These are phyloP conservation scores for Termitomyces sp. DNA, from an alignment of 1,284 basidiomycete genomes.

Conservation along the genomic window DNA sequence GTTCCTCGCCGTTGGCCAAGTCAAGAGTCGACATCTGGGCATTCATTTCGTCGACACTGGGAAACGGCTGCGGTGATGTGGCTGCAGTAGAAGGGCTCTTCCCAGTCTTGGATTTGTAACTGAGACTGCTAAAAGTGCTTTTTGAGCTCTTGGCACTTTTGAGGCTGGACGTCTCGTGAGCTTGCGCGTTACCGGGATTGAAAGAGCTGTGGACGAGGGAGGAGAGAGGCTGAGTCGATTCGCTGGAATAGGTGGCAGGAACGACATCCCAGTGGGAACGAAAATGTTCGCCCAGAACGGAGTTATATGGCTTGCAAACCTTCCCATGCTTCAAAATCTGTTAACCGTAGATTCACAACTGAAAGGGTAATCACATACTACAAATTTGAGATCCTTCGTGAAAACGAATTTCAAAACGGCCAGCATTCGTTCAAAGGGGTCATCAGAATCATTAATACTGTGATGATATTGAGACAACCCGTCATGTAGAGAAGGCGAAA, in stretches of 20 bases:
- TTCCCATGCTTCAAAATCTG: conserved; percentile 64
- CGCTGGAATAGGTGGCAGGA: conserved; percentile 51
- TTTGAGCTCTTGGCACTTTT: conserved; percentile 52
- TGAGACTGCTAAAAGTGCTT: conserved; percentile 51
- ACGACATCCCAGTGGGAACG: conserved; percentile 80
- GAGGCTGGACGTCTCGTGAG: conserved; percentile 51
- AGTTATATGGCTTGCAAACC: conserved; percentile 95
- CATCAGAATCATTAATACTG: conserved; percentile 85
- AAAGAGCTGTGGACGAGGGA: conserved; percentile 39
- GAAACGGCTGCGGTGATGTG: conserved; percentile 42
- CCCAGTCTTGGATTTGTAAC: conserved; percentile 43
- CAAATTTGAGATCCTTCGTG: conserved; percentile 94
- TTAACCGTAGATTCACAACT: conserved; percentile 5
- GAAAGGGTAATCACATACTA: conserved; percentile 44
- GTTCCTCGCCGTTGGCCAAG: conserved; percentile 32
- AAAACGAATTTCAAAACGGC: conserved; percentile 86
- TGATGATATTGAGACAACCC: conserved; percentile 5
- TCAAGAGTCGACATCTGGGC: conserved; percentile 58
- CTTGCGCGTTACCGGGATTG: conserved; percentile 20
- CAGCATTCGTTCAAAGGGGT: conserved; percentile 90
- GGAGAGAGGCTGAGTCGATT: conserved; percentile 41
- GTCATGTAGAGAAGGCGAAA: neutral
- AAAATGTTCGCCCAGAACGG: conserved; percentile 90
- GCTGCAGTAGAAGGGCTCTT: conserved; percentile 52
- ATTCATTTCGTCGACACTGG: conserved; percentile 31